Base-by-base conservation (phyloP, 1,284 basidiomycete species). In the Termitomyces sp. region DNA sequence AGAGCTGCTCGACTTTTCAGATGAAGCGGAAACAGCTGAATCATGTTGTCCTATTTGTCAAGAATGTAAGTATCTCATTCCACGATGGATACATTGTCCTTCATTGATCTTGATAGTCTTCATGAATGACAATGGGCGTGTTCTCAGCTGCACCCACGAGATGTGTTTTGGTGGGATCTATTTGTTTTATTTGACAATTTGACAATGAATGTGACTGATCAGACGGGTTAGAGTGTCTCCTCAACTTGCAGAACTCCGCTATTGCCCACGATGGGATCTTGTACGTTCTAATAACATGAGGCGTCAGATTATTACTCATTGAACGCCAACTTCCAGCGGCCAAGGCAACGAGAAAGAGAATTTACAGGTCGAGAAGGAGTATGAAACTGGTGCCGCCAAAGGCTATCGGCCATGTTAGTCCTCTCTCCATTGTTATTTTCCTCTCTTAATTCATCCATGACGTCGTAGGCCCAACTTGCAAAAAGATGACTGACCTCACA, bases 91-190 rank as follows among this genome's bases (percentile, higher is more conserved):
- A 3, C 38, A 46, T 33, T 45, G 0, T 33, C 53, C 3, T 40
- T 45, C 26, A 47, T 44, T 57, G 34, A 21, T 46, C 50, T 21
- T 12, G n/a, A 42, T 47, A 83, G 79, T 80, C 53, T 75, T 77
- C 50, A 64, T 76, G 40, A 70, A 70, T 24, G 70, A 78, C 54
- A 82, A 70, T 56, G 81, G 80, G 0, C 73, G 79, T 2, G 64
- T 86, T 4, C 68, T 86, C 10, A 65, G 67, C 0, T 86, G 84
- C 56, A 78, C 81, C 2, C 83, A 88, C 57, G 81, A 85, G 58
- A 73, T 85, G 6, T 86, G 84, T 59, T 74, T 73, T 41, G 82
- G 83, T 83, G 38, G 45, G 73, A 63, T 17, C 7, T 6, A 21
- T n/a, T 5, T 54, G 1, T 24, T 40, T 31, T 9, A 2, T 30